Evolutionary conservation across 2,329 filamentous ascomycete species (phyloP).

Genomic region (Nigrospora oryzae): DNA sequence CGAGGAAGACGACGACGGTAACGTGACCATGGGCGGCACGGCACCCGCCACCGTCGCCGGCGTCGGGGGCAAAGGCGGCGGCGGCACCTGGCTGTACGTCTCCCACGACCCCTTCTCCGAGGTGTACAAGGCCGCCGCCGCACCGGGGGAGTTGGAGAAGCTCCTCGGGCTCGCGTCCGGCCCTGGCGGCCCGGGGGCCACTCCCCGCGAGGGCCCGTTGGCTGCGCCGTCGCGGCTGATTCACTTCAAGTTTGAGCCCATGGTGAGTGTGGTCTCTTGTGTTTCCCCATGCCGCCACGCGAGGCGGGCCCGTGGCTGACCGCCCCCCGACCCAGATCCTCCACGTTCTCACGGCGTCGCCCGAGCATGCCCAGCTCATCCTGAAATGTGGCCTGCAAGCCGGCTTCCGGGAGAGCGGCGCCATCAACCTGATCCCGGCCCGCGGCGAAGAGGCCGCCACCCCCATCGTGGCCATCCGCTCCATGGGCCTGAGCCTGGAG

Average conservation of each 20-base stretch:
- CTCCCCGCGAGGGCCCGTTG: neutral
- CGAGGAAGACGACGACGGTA: slow-evolving; percentile 4
- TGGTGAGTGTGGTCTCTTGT: slow-evolving; percentile 59
- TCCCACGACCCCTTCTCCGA: slow-evolving; percentile 63
- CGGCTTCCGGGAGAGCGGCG: slow-evolving; percentile 85
- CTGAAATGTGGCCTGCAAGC: slow-evolving; percentile 69
- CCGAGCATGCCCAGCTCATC: slow-evolving; percentile 64
- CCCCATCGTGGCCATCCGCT: slow-evolving; percentile 79
- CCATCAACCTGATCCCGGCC: slow-evolving; percentile 52
- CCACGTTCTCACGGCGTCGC: slow-evolving; percentile 73
- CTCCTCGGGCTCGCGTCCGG: slow-evolving; percentile 22
- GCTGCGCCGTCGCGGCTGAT: slow-evolving; percentile 31
- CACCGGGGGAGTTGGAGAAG: slow-evolving; percentile 10
- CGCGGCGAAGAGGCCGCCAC: slow-evolving; percentile 26
- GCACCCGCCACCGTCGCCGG: slow-evolving; percentile 38
- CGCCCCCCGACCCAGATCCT: slow-evolving; percentile 57
- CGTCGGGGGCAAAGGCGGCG: slow-evolving; percentile 77
- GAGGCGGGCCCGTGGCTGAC: neutral
- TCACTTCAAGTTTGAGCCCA: slow-evolving; percentile 89
- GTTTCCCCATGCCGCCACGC: too few species aligned
- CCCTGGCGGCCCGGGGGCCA: slow-evolving; percentile 15
- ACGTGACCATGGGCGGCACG: slow-evolving; percentile 8
- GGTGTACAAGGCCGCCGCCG: slow-evolving; percentile 8
- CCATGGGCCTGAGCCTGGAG: slow-evolving; percentile 74
- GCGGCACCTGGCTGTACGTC: slow-evolving; percentile 78